These are phyloP conservation scores for Chlorella sp. DNA, from an alignment of 139 green algal genomes.

Conservation along the genomic window DNA sequence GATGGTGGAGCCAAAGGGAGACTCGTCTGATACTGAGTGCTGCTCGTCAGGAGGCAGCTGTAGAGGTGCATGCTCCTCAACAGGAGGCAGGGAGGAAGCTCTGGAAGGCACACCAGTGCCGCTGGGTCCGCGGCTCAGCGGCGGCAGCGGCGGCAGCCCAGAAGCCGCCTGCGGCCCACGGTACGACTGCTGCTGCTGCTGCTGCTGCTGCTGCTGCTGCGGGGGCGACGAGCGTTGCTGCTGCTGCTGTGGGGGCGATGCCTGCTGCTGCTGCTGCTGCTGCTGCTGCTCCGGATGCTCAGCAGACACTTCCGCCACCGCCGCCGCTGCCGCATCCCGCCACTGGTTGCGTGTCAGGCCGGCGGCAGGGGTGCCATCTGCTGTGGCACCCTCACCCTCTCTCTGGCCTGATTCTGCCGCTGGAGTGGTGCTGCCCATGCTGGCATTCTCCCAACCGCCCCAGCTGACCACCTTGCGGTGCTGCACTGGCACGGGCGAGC, in stretches of 20 bases:
- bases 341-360: not conserved
- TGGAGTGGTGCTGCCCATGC: too few relatives aligned
- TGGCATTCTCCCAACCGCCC: not conserved
- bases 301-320: not conserved
- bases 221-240: not conserved
- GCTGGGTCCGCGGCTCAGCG: too few relatives aligned
- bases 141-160: not conserved
- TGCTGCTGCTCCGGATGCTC: not conserved
- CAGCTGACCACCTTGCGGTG: constrained; percentile 3
- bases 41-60: too few relatives aligned
- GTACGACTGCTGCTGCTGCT: not conserved
- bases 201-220: not conserved
- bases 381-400: too few relatives aligned
- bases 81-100: too few relatives aligned
- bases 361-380: too few relatives aligned
- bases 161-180: not conserved
- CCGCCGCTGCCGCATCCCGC: not conserved
- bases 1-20: too few relatives aligned
- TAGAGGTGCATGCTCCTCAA: too few relatives aligned
- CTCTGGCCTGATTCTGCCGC: too few relatives aligned
- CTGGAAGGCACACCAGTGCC: too few relatives aligned
- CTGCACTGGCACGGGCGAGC: not conserved
- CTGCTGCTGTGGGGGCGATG: not conserved
- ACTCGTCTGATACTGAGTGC: too few relatives aligned
- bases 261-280: not conserved